Base-by-base conservation (phyloP, 2,329 filamentous ascomycete genomes). In the Fusarium citri region DNA sequence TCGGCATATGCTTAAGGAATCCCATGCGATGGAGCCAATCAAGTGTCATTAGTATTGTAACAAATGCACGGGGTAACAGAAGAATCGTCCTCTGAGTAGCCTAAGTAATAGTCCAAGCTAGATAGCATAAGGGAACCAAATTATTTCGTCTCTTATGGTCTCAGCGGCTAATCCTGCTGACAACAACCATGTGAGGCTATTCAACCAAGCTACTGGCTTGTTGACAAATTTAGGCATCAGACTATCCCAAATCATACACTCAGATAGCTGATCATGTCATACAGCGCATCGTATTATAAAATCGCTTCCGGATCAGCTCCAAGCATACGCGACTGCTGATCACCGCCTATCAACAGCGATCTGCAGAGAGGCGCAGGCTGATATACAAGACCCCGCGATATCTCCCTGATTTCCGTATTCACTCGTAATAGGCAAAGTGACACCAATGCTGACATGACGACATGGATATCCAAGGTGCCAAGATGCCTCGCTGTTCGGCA, bases 271-370 rank as follows among this genome's bases (percentile, higher is more conserved):
- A 69, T 55, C 5, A n/a, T 20, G 37, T n/a, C 15, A 31, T 53
- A 5, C 15, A 89, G 84, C 90, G 92, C 4, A 18, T 85, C 92
- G 92, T 68, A 89, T 92, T 56, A 87, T 91, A 83, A 89, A 87
- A 6, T 87, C 87, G 0, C 84, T 92, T 55, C 88, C 89, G 1
- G 77, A 81, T 2, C 81, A 86, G n/a, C 87, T 1, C 84, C 8
- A 51, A 26, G 18, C 31, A 51, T 25, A 91, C 90, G n/a, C 22
- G 43, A 30, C 23, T 53, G 5, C 83, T 90, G 23, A 87, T 87
- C 43, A 85, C 34, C 34, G 89, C 59, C 80, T 92, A 50, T 84
- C 87, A 5, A 91, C 89, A 1, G 88, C 89, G 1, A 82, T 90
- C 10, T 90, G 86, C 72, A 23, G 58, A 31, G 49, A 50, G 55